A percentile compares a stretch with the other conserved stretches of the same genome.
These are phyloP conservation scores for Coemansia sp. DNA, from an alignment of 192 early-diverging fungal species.

Conservation along the genomic window DNA sequence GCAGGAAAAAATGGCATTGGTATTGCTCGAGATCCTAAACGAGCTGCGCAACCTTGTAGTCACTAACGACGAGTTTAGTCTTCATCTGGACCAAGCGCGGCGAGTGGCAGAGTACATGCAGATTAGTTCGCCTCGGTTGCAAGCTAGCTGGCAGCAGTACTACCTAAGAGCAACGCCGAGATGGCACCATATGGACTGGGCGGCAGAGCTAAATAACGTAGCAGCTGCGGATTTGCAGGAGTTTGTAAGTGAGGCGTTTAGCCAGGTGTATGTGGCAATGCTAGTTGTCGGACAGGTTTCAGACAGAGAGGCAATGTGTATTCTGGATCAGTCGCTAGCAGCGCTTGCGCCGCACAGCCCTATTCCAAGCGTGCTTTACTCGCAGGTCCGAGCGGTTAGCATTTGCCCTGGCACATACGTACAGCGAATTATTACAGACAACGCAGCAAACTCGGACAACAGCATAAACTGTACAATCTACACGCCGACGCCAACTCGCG, in stretches of 20 bases:
- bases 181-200: slow-evolving; percentile 5
- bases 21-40: background rate
- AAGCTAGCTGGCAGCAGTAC: slow-evolving; percentile 6
- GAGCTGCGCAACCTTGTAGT: background rate
- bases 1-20: background rate
- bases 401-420: slow-evolving; percentile 17
- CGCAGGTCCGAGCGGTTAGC: background rate
- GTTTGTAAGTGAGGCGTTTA: slow-evolving; percentile 2
- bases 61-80: background rate
- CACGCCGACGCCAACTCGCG: slow-evolving; percentile 4
- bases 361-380: background rate
- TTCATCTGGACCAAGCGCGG: background rate
- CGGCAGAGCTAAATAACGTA: background rate
- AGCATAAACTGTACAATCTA: slow-evolving; percentile 80
- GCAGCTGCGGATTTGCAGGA: background rate
- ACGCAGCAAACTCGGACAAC: slow-evolving; percentile 63
- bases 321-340: background rate
- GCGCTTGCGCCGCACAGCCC: background rate
- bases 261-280: slow-evolving; percentile 4
- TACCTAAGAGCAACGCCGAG: slow-evolving; percentile 1
- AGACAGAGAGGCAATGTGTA: background rate
- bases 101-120: background rate
- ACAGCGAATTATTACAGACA: background rate
- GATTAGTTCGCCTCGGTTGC: background rate
- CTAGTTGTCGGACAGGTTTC: slow-evolving; percentile 1